Conservation (phyloP, 352 stramenopile genomes). For the Peronospora farinosa region DNA sequence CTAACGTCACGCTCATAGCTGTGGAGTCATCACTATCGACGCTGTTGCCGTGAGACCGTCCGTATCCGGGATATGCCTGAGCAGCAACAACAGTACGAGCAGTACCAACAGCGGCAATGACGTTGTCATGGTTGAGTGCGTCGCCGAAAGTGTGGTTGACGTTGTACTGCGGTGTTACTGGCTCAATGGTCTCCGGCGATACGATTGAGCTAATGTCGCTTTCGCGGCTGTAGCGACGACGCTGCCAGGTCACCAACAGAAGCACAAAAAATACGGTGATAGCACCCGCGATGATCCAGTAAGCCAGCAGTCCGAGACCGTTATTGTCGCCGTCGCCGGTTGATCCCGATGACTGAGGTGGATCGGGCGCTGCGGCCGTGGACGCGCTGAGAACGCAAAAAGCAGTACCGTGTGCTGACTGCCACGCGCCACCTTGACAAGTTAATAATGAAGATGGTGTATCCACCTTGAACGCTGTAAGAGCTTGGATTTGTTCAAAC, state of each 20-base stretch:
- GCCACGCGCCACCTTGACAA: conserved; percentile 27
- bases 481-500: conserved; percentile 26
- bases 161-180: conserved; percentile 23
- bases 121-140: conserved; percentile 11
- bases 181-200: conserved; percentile 19
- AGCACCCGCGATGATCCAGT: conserved; percentile 32
- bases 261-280: conserved; percentile 33
- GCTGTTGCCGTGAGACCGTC: conserved; percentile 20
- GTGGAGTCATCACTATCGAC: conserved; percentile 23
- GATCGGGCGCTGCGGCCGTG: conserved; percentile 21
- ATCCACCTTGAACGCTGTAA: conserved; percentile 31
- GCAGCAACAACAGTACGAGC: neutral
- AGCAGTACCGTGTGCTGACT: conserved; percentile 26
- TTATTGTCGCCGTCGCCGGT: conserved; percentile 5
- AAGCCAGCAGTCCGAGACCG: conserved; percentile 18
- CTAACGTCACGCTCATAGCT: conserved; percentile 25
- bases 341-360: conserved; percentile 17
- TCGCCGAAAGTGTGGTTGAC: conserved; percentile 19
- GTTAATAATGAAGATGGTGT: conserved; percentile 14
- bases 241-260: conserved; percentile 30
- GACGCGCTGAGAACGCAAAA: conserved; percentile 36
- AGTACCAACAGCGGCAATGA: neutral
- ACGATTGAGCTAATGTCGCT: conserved; percentile 20
- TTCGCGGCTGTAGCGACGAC: conserved; percentile 18
- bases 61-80: conserved; percentile 11